A percentile compares a stretch with the other conserved stretches of the same genome.
Evolutionary conservation across 2,329 filamentous ascomycete species (phyloP).

Genomic region (Aphanocladium album): DNA sequence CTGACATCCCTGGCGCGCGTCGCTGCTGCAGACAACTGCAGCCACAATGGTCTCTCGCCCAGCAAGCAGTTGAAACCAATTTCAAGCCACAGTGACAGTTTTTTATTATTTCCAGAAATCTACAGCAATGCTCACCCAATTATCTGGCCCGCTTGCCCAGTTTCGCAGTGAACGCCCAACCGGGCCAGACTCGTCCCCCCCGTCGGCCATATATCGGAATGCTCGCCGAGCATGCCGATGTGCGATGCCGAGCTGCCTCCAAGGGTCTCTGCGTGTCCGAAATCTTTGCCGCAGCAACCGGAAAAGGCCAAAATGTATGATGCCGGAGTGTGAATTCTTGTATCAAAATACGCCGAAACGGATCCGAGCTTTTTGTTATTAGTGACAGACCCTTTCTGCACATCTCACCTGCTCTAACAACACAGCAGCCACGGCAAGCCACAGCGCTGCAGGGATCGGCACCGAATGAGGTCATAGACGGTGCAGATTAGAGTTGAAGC

Average conservation of each 20-base stretch:
- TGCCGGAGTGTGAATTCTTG: not conserved
- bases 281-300: too few species aligned
- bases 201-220: too few species aligned
- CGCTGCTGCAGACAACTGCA: not conserved
- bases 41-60: not conserved
- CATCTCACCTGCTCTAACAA: not conserved
- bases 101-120: not conserved
- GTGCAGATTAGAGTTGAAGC: not conserved
- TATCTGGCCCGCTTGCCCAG: too few species aligned
- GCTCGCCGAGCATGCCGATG: not conserved
- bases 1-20: not conserved
- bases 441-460: not conserved
- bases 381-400: not conserved
- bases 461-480: conserved; percentile 1
- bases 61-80: not conserved
- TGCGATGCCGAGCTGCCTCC: not conserved
- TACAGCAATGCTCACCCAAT: not conserved
- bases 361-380: not conserved
- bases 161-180: too few species aligned
- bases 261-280: too few species aligned
- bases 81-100: not conserved
- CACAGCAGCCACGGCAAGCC: not conserved
- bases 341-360: not conserved
- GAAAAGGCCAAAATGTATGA: too few species aligned
- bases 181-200: too few species aligned